phyloP scores from a whole-genome alignment of 306 rosid genomes.

The Fagus sylvatica region DNA sequence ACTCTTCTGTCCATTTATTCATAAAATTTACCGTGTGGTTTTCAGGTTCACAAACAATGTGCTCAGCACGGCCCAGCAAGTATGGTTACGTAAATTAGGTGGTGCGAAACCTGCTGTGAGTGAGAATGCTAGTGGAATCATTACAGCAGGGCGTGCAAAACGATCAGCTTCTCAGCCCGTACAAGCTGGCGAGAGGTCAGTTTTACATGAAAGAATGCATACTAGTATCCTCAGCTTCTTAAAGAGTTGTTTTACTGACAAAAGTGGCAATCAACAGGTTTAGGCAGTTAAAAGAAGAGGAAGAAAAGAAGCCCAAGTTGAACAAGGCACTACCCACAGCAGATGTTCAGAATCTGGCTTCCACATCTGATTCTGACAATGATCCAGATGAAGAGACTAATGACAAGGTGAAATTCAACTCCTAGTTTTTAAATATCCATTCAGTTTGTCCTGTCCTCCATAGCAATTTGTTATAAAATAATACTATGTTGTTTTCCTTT shows the following conservation, averaged over 20 bases:
- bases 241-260: slow-evolving; percentile 12
- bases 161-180: slow-evolving; percentile 66
- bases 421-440: slow-evolving; percentile 6
- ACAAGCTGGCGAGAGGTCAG: slow-evolving; percentile 74
- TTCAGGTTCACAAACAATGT: slow-evolving; percentile 87
- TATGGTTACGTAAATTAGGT: slow-evolving; percentile 94
- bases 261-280: slow-evolving; percentile 54
- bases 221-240: slow-evolving; percentile 12
- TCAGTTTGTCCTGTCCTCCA: not conserved
- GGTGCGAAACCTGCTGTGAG: slow-evolving; percentile 85
- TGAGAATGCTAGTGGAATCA: slow-evolving; percentile 85
- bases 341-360: slow-evolving; percentile 59
- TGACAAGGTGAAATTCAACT: slow-evolving; percentile 54
- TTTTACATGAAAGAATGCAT: slow-evolving; percentile 24
- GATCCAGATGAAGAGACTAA: slow-evolving; percentile 51
- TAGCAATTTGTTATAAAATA: not conserved
- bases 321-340: slow-evolving; percentile 61
- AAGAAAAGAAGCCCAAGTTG: slow-evolving; percentile 53
- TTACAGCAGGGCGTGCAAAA: slow-evolving; percentile 97
- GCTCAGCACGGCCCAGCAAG: slow-evolving; percentile 97
- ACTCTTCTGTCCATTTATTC: not conserved
- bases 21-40: slow-evolving; percentile 9
- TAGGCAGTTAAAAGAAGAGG: slow-evolving; percentile 60
- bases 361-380: slow-evolving; percentile 54
- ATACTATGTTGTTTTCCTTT: not conserved